These are phyloP conservation scores for Lepiota subincarnata DNA, from an alignment of 768 basidiomycete genomes.

Conservation along the genomic window DNA sequence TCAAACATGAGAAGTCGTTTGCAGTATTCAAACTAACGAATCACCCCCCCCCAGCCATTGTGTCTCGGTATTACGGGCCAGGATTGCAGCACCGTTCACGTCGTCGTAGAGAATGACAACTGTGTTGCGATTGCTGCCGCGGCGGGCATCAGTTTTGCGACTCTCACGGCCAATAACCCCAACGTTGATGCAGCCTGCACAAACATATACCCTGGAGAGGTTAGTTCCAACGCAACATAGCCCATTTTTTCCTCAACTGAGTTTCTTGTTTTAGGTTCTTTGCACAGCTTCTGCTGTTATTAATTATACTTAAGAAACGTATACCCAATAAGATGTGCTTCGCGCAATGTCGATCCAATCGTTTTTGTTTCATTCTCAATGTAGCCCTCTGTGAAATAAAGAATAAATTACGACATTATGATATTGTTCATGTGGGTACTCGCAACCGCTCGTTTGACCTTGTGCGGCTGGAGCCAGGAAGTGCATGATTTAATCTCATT, in stretches of 20 bases:
- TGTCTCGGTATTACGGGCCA: constrained; percentile 56
- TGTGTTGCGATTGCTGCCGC: constrained; percentile 41
- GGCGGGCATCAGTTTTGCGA: constrained; percentile 39
- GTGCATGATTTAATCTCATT: too few relatives aligned
- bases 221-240: constrained; percentile 19
- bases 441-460: too few relatives aligned
- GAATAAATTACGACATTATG: too few relatives aligned
- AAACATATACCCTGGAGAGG: constrained; percentile 60
- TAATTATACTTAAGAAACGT: not conserved
- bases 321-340: not conserved
- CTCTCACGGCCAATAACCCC: constrained; percentile 60
- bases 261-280: not conserved
- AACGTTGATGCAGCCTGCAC: constrained; percentile 49
- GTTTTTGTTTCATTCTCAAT: too few relatives aligned
- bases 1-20: not conserved
- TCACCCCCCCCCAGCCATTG: constrained; percentile 26
- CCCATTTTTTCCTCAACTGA: not conserved
- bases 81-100: constrained; percentile 53
- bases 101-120: constrained; percentile 43
- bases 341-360: not conserved
- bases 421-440: too few relatives aligned
- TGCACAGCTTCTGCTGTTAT: not conserved
- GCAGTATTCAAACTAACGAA: not conserved
- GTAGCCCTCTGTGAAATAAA: too few relatives aligned
- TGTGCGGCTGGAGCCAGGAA: too few relatives aligned